Conservation (phyloP, 31 red algal species). For the Odonthalia washingtoniensis region DNA sequence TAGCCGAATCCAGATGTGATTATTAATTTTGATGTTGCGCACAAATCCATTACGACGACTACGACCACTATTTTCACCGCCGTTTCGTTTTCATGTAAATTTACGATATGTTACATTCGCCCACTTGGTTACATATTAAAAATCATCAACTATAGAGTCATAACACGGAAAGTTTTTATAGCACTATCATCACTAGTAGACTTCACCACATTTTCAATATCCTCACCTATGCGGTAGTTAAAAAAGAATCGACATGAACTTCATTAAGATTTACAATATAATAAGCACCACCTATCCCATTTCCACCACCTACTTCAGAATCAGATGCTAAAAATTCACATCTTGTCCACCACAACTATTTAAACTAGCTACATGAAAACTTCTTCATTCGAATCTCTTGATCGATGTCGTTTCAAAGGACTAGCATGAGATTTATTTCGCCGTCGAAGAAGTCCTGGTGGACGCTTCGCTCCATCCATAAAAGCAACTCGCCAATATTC, state of each 20-base stretch:
- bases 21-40: too few relatives aligned
- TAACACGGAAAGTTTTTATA: conserved; percentile 36
- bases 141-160: conserved; percentile 65
- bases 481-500: conserved; percentile 67
- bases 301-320: conserved; percentile 38
- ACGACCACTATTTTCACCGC: conserved; percentile 34
- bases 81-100: conserved; percentile 78
- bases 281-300: conserved; percentile 34
- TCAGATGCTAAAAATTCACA: conserved; percentile 69
- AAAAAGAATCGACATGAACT: conserved; percentile 47
- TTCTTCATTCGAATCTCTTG: conserved; percentile 44
- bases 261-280: conserved; percentile 39
- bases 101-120: conserved; percentile 58
- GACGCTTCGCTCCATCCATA: conserved; percentile 41
- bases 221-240: conserved; percentile 64
- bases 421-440: conserved; percentile 7
- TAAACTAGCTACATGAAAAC: conserved; percentile 50
- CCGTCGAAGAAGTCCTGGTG: background rate
- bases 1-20: too few relatives aligned
- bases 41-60: too few relatives aligned
- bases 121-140: conserved; percentile 93
- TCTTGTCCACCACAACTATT: conserved; percentile 55
- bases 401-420: conserved; percentile 51
- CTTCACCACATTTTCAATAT: too few relatives aligned
- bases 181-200: too few relatives aligned